Base-by-base conservation (phyloP, 805 yeast species). In the Monosporozyma yasuniensis region DNA sequence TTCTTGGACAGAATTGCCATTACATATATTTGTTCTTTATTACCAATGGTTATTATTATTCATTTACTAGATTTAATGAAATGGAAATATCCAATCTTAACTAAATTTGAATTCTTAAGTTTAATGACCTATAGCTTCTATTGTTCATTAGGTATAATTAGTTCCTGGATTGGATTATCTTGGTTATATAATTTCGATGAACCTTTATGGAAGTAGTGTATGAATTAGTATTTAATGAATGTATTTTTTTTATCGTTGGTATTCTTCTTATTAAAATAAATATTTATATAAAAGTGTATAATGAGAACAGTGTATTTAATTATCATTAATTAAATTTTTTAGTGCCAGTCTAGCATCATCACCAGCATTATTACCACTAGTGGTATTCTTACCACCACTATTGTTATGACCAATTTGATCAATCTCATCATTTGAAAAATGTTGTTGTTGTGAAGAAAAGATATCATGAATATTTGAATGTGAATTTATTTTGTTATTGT, bases 171-270 rank as follows among this genome's bases (percentile, higher is more conserved):
- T 54, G 93, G 95, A 7, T 77, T 89, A 56, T 81, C 86, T 52
- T 90, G 96, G 96, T 69, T 86, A 48, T 90, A 87, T 61, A 87
- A 88, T 64, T 80, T 87, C 49, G 90, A 85, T 61, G 96, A 88
- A 58, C 73, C 78, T 5, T 71, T 84, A 2, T 83, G 89, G 88
- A 45, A 47, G 18, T 47, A 47, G 25, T 19, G 10, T 28, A 47
- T 18, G 16, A 16, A 19, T n/a, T 48, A 14, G 23, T 19, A 23
- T n/a, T n/a, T 42, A 39, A 12, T 21, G 21, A 39, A 28, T 22
- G 18, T 28, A 27, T 47, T 4, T 18, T 23, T 21, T 18, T 27
- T 37, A 41, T 18, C 7, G 32, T 16, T 5, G 8, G 27, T 21
- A n/a, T 27, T 18, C 12, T 3, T 35, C 22, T 28, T 19, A 22